Evolutionary conservation across 495 filamentous ascomycete species (phyloP).

Genomic region (Aspergillus ostianus): DNA sequence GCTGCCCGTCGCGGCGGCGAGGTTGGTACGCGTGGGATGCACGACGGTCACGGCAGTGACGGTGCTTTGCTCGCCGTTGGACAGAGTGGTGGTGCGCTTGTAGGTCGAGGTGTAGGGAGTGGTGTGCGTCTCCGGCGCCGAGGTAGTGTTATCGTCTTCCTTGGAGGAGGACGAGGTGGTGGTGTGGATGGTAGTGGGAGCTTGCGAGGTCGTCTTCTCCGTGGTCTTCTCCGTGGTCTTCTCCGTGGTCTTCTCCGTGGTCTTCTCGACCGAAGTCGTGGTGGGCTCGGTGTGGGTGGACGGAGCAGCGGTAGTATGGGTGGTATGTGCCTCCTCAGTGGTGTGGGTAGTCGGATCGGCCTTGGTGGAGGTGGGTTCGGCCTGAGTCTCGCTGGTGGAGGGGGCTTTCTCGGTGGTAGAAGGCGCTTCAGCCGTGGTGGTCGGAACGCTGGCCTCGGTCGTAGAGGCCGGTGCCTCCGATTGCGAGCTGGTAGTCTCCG

Average conservation of each 20-base stretch:
- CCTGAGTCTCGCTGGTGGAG: slow-evolving; percentile 27
- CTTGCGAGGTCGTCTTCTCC: slow-evolving; percentile 38
- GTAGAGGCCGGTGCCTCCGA: slow-evolving; percentile 9
- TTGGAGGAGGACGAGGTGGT: slow-evolving; percentile 29
- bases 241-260: slow-evolving; percentile 42
- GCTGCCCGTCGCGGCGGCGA: slow-evolving; percentile 24
- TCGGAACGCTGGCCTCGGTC: not conserved
- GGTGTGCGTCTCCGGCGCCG: slow-evolving; percentile 7
- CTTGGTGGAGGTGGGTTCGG: slow-evolving; percentile 10
- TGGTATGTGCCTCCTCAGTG: slow-evolving; percentile 8
- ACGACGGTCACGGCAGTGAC: slow-evolving; percentile 50
- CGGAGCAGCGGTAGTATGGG: slow-evolving; percentile 38
- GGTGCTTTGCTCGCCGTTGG: slow-evolving; percentile 61
- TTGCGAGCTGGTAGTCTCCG: slow-evolving; percentile 19
- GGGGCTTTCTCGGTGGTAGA: not conserved
- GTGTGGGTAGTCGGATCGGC: slow-evolving; percentile 7
- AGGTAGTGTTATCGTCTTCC: slow-evolving; percentile 27
- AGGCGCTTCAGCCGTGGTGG: not conserved
- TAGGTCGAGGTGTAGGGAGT: slow-evolving; percentile 31
- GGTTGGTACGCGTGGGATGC: slow-evolving; percentile 28
- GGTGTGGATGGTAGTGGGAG: slow-evolving; percentile 8
- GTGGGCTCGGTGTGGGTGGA: slow-evolving; percentile 25
- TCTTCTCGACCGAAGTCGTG: slow-evolving; percentile 41
- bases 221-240: slow-evolving; percentile 45
- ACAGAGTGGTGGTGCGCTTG: slow-evolving; percentile 60